These are phyloP conservation scores for Colletotrichum lupini DNA, from an alignment of 2,329 filamentous ascomycete species.

Conservation along the genomic window DNA sequence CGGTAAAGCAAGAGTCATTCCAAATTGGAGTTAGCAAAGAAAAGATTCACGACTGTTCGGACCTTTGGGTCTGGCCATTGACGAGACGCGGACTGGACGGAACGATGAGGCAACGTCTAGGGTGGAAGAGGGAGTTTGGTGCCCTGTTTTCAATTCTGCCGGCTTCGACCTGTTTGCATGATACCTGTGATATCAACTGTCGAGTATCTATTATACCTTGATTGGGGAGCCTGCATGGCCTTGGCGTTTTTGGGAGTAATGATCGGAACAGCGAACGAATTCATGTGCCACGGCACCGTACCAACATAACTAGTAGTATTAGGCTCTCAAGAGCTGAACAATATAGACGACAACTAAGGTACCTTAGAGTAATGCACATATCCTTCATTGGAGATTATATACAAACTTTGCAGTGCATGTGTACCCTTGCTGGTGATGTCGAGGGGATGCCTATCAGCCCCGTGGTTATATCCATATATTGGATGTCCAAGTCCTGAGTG, in stretches of 20 bases:
- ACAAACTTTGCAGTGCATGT: background rate
- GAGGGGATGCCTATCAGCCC: background rate
- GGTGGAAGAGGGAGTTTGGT: constrained; percentile 10
- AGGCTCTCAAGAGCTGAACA: constrained; percentile 31
- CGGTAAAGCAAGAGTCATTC: constrained; percentile 56
- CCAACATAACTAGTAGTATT: constrained; percentile 34
- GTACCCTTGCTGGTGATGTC: background rate
- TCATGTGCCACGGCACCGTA: constrained; percentile 32
- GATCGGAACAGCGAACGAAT: constrained; percentile 30
- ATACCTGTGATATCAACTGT: constrained; percentile 33
- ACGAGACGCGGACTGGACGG: constrained; percentile 24
- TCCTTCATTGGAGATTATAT: constrained; percentile 7
- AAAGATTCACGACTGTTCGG: constrained; percentile 10
- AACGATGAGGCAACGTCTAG: constrained; percentile 27
- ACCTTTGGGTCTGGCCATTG: background rate
- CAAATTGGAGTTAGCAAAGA: background rate
- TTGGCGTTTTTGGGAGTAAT: constrained; percentile 34
- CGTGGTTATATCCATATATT: background rate
- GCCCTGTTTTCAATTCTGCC: constrained; percentile 24
- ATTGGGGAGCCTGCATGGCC: constrained; percentile 32
- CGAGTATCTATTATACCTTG: constrained; percentile 26
- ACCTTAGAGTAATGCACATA: constrained; percentile 36
- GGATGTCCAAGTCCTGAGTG: background rate
- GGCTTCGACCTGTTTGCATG: constrained; percentile 32
- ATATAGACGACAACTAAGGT: constrained; percentile 32